Evolutionary conservation across 176 grass and related monocot genomes (phyloP), one percentile per base, ranked within the genome.

Genomic region (Oryza officinalis): DNA sequence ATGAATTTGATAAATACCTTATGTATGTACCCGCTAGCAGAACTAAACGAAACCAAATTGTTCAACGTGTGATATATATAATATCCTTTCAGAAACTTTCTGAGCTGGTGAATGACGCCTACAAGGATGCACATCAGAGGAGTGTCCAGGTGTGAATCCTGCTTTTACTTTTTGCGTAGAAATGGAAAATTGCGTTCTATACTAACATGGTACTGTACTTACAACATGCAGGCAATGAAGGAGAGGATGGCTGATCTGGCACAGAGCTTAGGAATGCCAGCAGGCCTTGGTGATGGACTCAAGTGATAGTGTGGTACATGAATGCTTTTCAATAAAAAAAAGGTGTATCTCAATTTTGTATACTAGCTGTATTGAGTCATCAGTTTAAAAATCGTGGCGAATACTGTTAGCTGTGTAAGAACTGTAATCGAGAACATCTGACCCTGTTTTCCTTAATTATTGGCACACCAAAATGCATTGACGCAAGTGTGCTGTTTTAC

Each of bases 241-340:
- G 97, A 96, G 86, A 99, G 93, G 80, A 99, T 99, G 97, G 87
- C 86, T 68, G 91, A 92, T 87, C 82, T 99, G 72, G 97, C 97
- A 52, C 89, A 96, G 89, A 92, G 97, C 83, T 30, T 99, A 85
- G 97, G 97, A 69, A 94, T 99, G 93, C 97, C 97, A 6, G 87
- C 91, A 2, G 89, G 89, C 37, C 89, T 99, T 1, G 86, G 85
- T 2, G 93, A 91, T 57, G 88, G 87, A 17, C 80, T 87, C 47
- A 99, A 96, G 59, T 89, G 82, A 94, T 72, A 30, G 14, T 25
- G 30, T 47, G 11, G 41, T 76, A 50, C 23, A 17, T 61, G 52
- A 80, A 72, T 47, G 20, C 43, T 80, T 83, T 76, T 31, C 74
- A 81, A 78, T 87, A 80, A 82, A 44, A 45, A 46, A 31, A 47